phyloP scores from a whole-genome alignment of 73 alveolate genomes.

The Symbiodinium natans region DNA sequence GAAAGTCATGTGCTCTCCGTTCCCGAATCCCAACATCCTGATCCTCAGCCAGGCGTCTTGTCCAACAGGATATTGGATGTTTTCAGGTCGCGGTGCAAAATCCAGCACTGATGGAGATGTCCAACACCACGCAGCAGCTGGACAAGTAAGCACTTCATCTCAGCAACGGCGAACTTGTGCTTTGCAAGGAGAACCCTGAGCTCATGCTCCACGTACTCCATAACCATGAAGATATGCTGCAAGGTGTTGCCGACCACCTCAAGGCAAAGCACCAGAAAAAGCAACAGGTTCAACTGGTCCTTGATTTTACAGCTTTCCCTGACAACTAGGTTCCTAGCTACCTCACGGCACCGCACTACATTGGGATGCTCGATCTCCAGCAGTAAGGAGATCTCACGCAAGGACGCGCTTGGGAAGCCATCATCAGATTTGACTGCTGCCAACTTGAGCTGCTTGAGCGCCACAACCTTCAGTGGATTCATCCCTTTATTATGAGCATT shows the following conservation, averaged over 20 bases:
- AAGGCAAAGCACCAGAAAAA: background rate
- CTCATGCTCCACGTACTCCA: conserved; percentile 97
- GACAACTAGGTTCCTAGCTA: background rate
- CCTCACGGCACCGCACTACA: conserved; percentile 74
- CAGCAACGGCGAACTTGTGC: conserved; percentile 61
- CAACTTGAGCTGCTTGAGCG: conserved; percentile 91
- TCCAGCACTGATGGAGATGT: conserved; percentile 95
- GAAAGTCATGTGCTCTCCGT: background rate
- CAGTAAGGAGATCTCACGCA: conserved; percentile 66
- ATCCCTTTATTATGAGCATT: background rate
- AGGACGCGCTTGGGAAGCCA: conserved; percentile 77
- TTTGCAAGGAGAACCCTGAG: conserved; percentile 93
- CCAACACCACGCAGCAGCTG: conserved; percentile 93
- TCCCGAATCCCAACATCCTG: too few species aligned
- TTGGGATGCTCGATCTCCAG: conserved; percentile 66
- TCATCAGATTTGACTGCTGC: conserved; percentile 64
- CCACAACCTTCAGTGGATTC: conserved; percentile 12
- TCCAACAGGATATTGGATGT: conserved; percentile 95
- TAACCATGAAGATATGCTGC: conserved; percentile 95
- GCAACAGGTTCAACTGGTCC: too few species aligned
- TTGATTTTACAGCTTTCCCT: too few species aligned
- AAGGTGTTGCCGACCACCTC: conserved; percentile 95
- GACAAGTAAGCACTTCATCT: conserved; percentile 52
- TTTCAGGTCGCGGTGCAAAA: conserved; percentile 96
- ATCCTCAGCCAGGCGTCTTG: conserved; percentile 89